Evolutionary conservation across 352 stramenopile species (phyloP), one percentile per base, ranked within the genome.

Genomic region (Pythium grandisporangium): DNA sequence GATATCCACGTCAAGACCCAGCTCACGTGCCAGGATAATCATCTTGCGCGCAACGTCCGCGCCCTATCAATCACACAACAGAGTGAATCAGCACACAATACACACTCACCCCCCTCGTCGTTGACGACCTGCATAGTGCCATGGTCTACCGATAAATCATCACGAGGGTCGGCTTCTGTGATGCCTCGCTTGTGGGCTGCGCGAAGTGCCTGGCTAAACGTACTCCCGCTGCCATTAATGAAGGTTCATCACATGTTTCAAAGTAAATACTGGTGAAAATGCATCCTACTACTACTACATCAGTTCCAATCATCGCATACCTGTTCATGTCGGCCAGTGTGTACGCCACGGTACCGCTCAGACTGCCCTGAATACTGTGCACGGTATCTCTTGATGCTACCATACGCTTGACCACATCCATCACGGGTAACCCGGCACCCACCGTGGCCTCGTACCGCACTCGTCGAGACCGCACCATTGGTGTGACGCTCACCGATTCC

Each of bases 21-120:
- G 43, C 46, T 82, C 64, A 11, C 75, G 61, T 10, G 70, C 75
- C 3, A 85, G 41, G 42, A 86, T 86, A 24, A 82, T 51, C 30
- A 76, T 70, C 51, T 89, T 89, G 8, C 72, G 53, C 4, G 63
- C 72, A 6, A 89, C 70, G 38, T 89, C 75, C 16, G 67, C 64
- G 7, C 75, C 72, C 58, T 79, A 52, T 23, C 13, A 11, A 38
- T 6, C 33, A 38, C 20, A 30, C 7, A 7, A 37, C 7, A 35
- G 14, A 26, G 10, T 35, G 8, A 37, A 37, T 46, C 12, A 49
- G 20, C 17, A 4, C n/a, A n/a, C n/a, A n/a, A n/a, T n/a, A n/a
- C n/a, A n/a, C n/a, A n/a, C n/a, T n/a, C n/a, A n/a, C n/a, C n/a
- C n/a, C n/a, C n/a, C n/a, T n/a, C n/a, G n/a, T n/a, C n/a, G n/a